Conservation (phyloP, 1,284 basidiomycete species). For the Trichosporon sp. region DNA sequence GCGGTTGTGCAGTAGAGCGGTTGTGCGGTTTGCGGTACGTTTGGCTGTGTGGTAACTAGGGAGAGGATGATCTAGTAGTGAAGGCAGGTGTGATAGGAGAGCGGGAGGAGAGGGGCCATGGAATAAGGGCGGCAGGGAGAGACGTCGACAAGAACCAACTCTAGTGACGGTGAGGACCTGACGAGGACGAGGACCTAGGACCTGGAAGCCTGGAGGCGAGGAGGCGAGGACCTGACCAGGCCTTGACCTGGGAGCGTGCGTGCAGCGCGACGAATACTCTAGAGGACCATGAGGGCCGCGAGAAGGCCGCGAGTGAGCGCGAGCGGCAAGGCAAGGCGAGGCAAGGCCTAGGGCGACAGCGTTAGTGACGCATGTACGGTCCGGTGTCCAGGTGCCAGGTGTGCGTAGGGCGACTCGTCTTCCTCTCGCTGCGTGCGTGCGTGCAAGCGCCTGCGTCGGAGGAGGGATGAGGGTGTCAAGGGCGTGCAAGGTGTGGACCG, state of each 20-base stretch:
- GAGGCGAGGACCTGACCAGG: background rate
- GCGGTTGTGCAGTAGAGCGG: background rate
- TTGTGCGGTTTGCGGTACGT: background rate
- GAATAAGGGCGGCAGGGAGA: background rate
- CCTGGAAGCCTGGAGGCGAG: background rate
- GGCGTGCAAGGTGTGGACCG: background rate
- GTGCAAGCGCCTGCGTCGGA: background rate
- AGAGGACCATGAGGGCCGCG: background rate
- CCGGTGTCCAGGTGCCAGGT: background rate
- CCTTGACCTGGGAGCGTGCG: background rate
- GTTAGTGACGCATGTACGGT: background rate
- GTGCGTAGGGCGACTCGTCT: background rate
- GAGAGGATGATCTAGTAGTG: background rate
- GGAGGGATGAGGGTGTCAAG: background rate
- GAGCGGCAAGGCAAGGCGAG: background rate
- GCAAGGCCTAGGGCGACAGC: background rate
- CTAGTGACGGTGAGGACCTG: background rate
- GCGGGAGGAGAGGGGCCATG: conserved; percentile 4
- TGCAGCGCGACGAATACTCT: background rate
- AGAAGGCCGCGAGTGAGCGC: background rate
- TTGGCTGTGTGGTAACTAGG: background rate
- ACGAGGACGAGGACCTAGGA: background rate
- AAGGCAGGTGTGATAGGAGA: background rate
- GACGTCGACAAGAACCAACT: conserved; percentile 1
- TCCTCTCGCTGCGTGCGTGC: background rate